Evolutionary conservation across 2,329 filamentous ascomycete genomes (phyloP).

Genomic region (Colletotrichum sp.): DNA sequence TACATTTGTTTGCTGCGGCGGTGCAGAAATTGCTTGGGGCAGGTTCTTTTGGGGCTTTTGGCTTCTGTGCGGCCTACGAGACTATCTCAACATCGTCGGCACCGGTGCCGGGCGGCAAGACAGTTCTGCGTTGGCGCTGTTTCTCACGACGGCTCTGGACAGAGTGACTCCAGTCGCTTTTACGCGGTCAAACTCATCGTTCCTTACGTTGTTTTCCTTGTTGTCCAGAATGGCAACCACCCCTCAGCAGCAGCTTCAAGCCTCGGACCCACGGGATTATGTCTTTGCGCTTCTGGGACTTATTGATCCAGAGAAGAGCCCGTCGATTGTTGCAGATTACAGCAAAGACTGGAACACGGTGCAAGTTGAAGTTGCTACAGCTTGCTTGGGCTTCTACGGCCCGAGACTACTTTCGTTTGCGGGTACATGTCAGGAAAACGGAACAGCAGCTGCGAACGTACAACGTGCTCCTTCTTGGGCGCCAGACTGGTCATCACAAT

Average conservation of each 20-base stretch:
- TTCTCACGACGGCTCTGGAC: background rate
- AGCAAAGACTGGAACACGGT: background rate
- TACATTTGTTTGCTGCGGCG: background rate
- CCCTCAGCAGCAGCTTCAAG: background rate
- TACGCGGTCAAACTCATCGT: background rate
- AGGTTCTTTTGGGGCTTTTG: background rate
- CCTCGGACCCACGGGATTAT: background rate
- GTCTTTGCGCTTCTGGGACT: background rate
- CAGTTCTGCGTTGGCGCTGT: background rate
- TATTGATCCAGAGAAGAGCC: background rate
- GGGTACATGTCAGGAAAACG: background rate
- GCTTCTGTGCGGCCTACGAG: background rate
- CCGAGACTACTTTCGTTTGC: background rate
- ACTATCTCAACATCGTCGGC: conserved; percentile 1
- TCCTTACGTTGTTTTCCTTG: background rate
- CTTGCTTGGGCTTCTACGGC: background rate
- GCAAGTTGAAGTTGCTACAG: background rate
- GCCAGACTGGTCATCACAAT: background rate
- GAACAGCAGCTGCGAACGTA: too few species aligned
- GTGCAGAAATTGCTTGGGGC: background rate
- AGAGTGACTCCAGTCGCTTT: background rate
- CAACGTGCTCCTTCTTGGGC: background rate
- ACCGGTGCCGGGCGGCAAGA: background rate
- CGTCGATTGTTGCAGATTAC: background rate
- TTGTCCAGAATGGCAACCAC: background rate